Evolutionary conservation across 1,284 basidiomycete genomes (phyloP).

Genomic region (Sporisorium sorghi): DNA sequence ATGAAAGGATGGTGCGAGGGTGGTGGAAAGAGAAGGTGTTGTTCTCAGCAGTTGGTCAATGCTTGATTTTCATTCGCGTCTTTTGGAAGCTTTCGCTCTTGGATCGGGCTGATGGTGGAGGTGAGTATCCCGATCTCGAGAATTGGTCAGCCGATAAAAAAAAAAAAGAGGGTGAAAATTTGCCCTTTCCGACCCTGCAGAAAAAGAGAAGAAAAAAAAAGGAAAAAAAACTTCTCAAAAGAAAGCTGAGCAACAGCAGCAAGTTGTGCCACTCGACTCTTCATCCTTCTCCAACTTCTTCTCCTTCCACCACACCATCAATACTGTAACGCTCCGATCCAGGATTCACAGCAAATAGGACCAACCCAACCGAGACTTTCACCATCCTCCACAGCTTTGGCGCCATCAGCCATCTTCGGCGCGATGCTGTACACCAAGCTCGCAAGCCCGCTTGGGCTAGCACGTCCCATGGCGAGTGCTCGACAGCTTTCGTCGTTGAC

Average conservation of each 20-base stretch:
- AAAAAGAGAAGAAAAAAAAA: constrained; percentile 10
- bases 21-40: constrained; percentile 9
- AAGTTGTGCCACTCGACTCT: not conserved
- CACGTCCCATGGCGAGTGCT: constrained; percentile 20
- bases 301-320: not conserved
- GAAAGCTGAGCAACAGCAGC: not conserved
- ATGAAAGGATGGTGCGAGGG: constrained; percentile 8
- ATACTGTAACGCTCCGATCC: not conserved
- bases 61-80: constrained; percentile 12
- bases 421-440: constrained; percentile 43
- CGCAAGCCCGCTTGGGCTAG: constrained; percentile 29
- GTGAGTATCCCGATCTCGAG: constrained; percentile 7
- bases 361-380: not conserved
- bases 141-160: constrained; percentile 9
- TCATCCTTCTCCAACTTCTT: not conserved
- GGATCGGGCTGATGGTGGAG: constrained; percentile 12
- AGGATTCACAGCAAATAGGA: not conserved
- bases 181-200: constrained; percentile 8
- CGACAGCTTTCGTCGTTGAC: constrained; percentile 39
- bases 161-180: constrained; percentile 9
- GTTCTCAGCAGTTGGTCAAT: constrained; percentile 13
- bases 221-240: constrained; percentile 18
- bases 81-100: not conserved
- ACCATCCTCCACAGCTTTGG: not conserved
- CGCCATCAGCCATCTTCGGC: constrained; percentile 10